Base-by-base conservation (phyloP, 2,329 filamentous ascomycete genomes). In the Fusarium anthophilum region DNA sequence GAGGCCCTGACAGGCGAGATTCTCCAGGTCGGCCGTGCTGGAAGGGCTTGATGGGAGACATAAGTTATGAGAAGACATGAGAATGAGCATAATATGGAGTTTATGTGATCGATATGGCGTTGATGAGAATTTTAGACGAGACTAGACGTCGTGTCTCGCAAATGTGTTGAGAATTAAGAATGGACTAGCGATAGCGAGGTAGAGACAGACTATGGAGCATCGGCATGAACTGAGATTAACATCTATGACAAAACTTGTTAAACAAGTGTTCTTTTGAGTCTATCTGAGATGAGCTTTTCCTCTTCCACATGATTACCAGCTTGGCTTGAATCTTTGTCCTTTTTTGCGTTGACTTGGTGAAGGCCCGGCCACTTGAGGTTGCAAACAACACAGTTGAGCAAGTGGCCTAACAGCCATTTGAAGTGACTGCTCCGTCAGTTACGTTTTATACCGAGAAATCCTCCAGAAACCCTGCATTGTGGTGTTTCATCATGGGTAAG, bases 21-120 rank as follows among this genome's bases (percentile, higher is more conserved):
- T 77, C 91, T 98, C 74, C 96, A 99, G 84, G 88, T 97, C 73
- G 96, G 96, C 20, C 88, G 91, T 74, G 95, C 96, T 57, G 94
- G 92, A 39, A 86, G 88, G 66, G 89, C 73, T 63, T 70, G 56
- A 60, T 41, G 26, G 26, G 15, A 38, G n/a, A 24, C 26, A 22
- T 15, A 15, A 53, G 32, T 32, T 37, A 74, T 22, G 43, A 50
- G 35, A 45, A 44, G 20, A 64, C 26, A 35, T 28, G 58, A 57
- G 32, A 64, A 54, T 62, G 53, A 70, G 78, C 60, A 70, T 66
- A 55, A 60, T 17, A 58, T 38, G 69, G 72, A 75, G 72, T 74
- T 74, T 63, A 56, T 41, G 56, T 72, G 72, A 43, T 58, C 47
- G 63, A 74, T 24, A 47, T 60, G 67, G 67, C 71, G 67, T 74